These are phyloP conservation scores for Kregervanrija fluxuum DNA, from an alignment of 805 yeast species.

Conservation along the genomic window DNA sequence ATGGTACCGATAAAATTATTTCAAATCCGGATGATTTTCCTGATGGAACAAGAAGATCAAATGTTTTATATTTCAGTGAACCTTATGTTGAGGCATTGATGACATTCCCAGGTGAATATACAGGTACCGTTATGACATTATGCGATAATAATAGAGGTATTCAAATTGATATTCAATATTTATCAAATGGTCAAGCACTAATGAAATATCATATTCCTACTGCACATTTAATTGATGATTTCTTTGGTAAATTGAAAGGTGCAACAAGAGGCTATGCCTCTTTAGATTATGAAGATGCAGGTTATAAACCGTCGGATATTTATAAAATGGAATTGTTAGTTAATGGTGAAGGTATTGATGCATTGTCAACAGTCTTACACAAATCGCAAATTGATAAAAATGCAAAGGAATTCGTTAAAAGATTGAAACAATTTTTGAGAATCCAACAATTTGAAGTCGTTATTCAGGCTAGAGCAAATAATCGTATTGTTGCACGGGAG, in stretches of 20 bases:
- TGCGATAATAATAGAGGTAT: slow-evolving; percentile 81
- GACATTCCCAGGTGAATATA: slow-evolving; percentile 84
- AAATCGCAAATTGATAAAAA: slow-evolving; percentile 60
- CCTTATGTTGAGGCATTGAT: slow-evolving; percentile 88
- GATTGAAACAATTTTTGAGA: slow-evolving; percentile 70
- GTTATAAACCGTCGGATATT: slow-evolving; percentile 71
- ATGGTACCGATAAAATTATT: slow-evolving; percentile 58
- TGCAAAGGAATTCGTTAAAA: slow-evolving; percentile 77
- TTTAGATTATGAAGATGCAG: slow-evolving; percentile 89
- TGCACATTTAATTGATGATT: slow-evolving; percentile 88
- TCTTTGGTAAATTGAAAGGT: slow-evolving; percentile 89
- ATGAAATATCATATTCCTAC: slow-evolving; percentile 78
- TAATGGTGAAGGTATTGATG: slow-evolving; percentile 86
- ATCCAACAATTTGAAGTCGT: slow-evolving; percentile 88
- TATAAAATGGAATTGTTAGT: slow-evolving; percentile 85
- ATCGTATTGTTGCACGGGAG: slow-evolving; percentile 79
- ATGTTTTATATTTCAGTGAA: slow-evolving; percentile 52
- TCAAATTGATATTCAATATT: slow-evolving; percentile 71
- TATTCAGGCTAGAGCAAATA: slow-evolving; percentile 81
- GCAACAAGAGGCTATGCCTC: slow-evolving; percentile 90
- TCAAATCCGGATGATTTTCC: slow-evolving; percentile 95
- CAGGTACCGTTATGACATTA: slow-evolving; percentile 79
- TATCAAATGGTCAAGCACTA: slow-evolving; percentile 74
- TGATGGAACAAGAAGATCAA: slow-evolving; percentile 37
- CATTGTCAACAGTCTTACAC: slow-evolving; percentile 87